Evolutionary conservation across 768 basidiomycete species (phyloP).

Genomic region (Tricholomella constricta): DNA sequence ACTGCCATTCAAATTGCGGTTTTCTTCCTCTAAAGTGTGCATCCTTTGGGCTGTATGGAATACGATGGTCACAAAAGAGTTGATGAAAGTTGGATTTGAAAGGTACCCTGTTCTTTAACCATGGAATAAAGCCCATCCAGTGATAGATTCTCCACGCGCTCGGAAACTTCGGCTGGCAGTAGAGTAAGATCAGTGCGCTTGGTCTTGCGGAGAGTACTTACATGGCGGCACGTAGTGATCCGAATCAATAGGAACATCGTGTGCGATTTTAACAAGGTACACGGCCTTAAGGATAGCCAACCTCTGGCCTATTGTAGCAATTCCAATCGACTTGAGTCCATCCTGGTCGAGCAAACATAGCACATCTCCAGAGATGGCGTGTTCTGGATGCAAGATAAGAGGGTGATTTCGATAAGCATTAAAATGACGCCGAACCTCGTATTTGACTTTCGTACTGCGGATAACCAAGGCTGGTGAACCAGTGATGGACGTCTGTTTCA

Average conservation of each 20-base stretch:
- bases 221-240: constrained; percentile 90
- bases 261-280: constrained; percentile 83
- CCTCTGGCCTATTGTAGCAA: constrained; percentile 89
- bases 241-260: constrained; percentile 80
- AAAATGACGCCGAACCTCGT: constrained; percentile 47
- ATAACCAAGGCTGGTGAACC: constrained; percentile 76
- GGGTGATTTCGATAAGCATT: constrained; percentile 3
- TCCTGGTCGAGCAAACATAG: constrained; percentile 85
- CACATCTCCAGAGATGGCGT: constrained; percentile 90
- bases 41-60: constrained; percentile 62
- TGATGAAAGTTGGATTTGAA: constrained; percentile 5
- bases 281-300: constrained; percentile 90
- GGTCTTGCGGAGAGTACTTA: constrained; percentile 39
- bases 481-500: constrained; percentile 77
- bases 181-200: constrained; percentile 8
- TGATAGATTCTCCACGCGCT: constrained; percentile 52
- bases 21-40: constrained; percentile 73
- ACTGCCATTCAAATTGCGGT: constrained; percentile 63
- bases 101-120: constrained; percentile 74
- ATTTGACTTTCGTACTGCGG: constrained; percentile 85
- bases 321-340: constrained; percentile 81
- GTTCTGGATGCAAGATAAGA: constrained; percentile 53
- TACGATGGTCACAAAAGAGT: not conserved
- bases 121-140: constrained; percentile 67
- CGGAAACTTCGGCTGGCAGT: constrained; percentile 57